Conservation (phyloP, 495 filamentous ascomycete genomes). For the Cercophora scortea region DNA sequence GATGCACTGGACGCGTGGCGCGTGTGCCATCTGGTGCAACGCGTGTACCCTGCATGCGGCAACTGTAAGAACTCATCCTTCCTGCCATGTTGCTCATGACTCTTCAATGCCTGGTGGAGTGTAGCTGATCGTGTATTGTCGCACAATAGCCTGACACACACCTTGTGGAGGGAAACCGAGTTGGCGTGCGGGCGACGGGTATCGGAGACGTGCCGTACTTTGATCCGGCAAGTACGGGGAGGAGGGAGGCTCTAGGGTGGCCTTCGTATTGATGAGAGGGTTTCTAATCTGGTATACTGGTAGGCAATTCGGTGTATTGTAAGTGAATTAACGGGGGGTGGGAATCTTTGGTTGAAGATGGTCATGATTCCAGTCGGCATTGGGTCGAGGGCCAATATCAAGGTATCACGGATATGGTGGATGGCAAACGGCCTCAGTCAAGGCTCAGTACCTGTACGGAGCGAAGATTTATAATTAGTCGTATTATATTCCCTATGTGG, state of each 20-base stretch:
- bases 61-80: constrained; percentile 1
- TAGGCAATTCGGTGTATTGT: no score
- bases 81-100: background rate
- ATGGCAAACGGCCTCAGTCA: no score
- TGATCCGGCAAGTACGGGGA: constrained; percentile 35
- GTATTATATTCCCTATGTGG: no score
- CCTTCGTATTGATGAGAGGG: background rate
- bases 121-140: background rate
- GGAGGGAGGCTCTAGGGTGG: constrained; percentile 37
- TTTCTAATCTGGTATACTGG: no score
- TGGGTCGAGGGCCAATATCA: no score
- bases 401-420: no score
- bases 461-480: no score
- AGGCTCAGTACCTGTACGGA: no score
- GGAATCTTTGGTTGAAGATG: no score
- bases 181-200: constrained; percentile 33
- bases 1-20: constrained; percentile 36
- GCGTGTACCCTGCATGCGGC: constrained; percentile 32
- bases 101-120: background rate
- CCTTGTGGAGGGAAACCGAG: constrained; percentile 27
- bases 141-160: constrained; percentile 30
- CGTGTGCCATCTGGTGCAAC: constrained; percentile 32
- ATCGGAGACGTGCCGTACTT: constrained; percentile 42
- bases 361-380: no score
- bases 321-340: no score